phyloP scores from a whole-genome alignment of 139 green algal genomes.

The Yamagishiella unicocca region DNA sequence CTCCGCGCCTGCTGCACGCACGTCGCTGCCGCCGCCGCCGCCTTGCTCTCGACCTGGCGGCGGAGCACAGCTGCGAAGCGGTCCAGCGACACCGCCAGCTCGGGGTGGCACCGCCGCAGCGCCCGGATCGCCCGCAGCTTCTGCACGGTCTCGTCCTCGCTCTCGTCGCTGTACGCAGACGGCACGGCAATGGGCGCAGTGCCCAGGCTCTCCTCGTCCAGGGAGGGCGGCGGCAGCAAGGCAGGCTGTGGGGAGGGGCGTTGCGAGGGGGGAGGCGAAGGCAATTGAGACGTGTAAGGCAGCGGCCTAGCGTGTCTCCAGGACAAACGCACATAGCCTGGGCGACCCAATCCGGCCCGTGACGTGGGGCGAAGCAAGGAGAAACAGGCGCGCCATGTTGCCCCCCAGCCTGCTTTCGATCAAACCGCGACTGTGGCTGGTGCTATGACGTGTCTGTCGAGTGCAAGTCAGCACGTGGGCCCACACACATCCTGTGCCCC shows the following conservation, averaged over 20 bases:
- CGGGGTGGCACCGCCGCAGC: neutral
- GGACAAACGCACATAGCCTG: no score
- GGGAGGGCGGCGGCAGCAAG: neutral
- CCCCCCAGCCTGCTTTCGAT: no score
- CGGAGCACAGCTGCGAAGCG: slow-evolving; percentile 1
- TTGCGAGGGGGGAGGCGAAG: neutral
- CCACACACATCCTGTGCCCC: no score
- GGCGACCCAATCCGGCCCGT: no score
- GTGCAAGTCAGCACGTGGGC: no score
- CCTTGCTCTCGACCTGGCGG: neutral
- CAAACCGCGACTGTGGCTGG: no score
- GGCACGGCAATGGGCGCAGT: neutral
- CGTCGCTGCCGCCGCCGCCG: neutral
- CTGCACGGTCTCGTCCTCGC: slow-evolving; percentile 10
- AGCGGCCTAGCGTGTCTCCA: no score
- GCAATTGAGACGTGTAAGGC: no score
- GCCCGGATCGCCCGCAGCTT: neutral
- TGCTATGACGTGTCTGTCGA: no score
- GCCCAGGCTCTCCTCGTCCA: slow-evolving; percentile 2
- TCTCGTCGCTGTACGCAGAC: slow-evolving; percentile 28
- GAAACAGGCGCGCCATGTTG: no score
- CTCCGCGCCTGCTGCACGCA: neutral
- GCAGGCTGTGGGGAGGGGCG: neutral
- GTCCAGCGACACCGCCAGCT: slow-evolving; percentile 27
- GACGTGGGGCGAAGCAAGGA: no score